Percentiles rank a stretch among this genome's conserved stretches.
Conservation (phyloP, 148 eudicot genomes). For the Heliamphora exappendiculata region DNA sequence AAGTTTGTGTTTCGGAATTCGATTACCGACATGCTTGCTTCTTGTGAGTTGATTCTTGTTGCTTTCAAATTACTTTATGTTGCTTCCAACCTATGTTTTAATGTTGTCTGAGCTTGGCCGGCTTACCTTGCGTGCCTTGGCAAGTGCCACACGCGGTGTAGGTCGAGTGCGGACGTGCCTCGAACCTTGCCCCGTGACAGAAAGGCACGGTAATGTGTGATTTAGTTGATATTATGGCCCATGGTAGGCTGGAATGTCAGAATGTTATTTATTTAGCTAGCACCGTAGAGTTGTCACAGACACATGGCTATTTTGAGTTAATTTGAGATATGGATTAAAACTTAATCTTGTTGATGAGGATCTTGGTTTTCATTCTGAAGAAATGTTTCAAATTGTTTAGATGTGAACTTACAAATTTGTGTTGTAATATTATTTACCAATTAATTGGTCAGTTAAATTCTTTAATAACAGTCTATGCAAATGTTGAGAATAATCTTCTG, state of each 20-base stretch:
- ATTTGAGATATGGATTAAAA: not conserved
- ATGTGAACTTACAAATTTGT: not conserved
- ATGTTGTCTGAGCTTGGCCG: no score
- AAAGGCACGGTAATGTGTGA: not conserved
- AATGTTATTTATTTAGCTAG: constrained; percentile 1
- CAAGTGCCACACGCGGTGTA: no score
- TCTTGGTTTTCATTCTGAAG: not conserved
- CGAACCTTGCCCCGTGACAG: not conserved
- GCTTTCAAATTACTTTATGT: no score
- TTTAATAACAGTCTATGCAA: not conserved
- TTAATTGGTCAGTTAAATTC: not conserved
- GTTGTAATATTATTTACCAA: not conserved
- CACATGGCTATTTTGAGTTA: not conserved
- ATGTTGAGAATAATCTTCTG: not conserved
- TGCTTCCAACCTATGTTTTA: no score
- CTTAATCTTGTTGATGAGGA: not conserved
- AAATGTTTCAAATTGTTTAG: not conserved
- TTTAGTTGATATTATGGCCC: not conserved
- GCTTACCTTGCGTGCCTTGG: not conserved
- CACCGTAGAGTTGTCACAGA: no score
- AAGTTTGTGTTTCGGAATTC: no score
- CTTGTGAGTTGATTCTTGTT: no score
- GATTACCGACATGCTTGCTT: no score
- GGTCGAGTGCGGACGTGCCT: no score
- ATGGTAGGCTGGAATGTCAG: not conserved